phyloP scores from a whole-genome alignment of 495 filamentous ascomycete species.

The Niebla homalea region DNA sequence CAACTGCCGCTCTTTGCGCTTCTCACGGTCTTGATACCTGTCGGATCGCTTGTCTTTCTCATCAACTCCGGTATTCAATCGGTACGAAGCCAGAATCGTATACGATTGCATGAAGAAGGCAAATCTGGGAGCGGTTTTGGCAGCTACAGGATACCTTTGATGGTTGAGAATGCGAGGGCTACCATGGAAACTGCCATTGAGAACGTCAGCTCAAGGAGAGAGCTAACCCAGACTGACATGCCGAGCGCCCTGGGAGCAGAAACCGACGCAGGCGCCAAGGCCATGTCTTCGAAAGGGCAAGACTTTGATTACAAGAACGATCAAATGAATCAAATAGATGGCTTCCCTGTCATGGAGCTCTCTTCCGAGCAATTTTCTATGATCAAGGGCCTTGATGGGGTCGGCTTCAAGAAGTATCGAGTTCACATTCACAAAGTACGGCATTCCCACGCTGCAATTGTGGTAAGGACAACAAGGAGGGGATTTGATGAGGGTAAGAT shows the following conservation, averaged over 20 bases:
- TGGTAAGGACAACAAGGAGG: slow-evolving; percentile 52
- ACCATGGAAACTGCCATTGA: slow-evolving; percentile 65
- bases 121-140: slow-evolving; percentile 47
- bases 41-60: slow-evolving; percentile 56
- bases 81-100: slow-evolving; percentile 54
- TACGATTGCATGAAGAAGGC: slow-evolving; percentile 61
- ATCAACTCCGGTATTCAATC: slow-evolving; percentile 65
- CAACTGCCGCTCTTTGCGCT: slow-evolving; percentile 46
- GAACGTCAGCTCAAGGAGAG: slow-evolving; percentile 52
- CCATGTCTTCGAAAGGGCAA: slow-evolving; percentile 4
- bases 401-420: slow-evolving; percentile 69
- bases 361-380: slow-evolving; percentile 70
- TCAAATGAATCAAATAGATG: slow-evolving; percentile 7
- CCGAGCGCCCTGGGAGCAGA: slow-evolving; percentile 19
- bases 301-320: slow-evolving; percentile 2
- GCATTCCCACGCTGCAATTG: slow-evolving; percentile 84
- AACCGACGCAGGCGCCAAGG: not conserved
- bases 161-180: slow-evolving; percentile 51
- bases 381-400: slow-evolving; percentile 58
- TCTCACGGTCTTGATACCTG: slow-evolving; percentile 50
- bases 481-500: slow-evolving; percentile 61
- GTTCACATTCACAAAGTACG: slow-evolving; percentile 71
- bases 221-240: slow-evolving; percentile 30
- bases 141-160: slow-evolving; percentile 61
- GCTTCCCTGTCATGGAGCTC: slow-evolving; percentile 60